Percentiles rank a stretch among this genome's conserved stretches.
phyloP scores from a whole-genome alignment of 2,329 filamentous ascomycete genomes.

The Botryotinia globosa region DNA sequence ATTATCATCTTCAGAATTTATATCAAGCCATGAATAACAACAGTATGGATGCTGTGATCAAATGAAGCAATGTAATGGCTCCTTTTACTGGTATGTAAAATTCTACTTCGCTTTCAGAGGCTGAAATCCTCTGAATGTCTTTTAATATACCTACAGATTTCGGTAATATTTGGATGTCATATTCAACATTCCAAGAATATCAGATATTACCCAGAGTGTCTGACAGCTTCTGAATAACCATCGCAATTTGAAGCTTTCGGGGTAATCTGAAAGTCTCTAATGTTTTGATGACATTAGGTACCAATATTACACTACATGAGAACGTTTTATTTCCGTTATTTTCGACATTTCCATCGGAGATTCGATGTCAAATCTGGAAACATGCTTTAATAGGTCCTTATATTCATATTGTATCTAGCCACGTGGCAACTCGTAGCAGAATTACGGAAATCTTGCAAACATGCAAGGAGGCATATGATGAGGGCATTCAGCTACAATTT shows the following conservation, averaged over 20 bases:
- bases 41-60: neutral
- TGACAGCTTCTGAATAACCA: neutral
- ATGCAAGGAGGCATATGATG: neutral
- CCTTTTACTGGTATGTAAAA: too few relatives aligned
- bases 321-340: neutral
- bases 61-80: too few relatives aligned
- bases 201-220: neutral
- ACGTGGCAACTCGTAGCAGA: neutral
- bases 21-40: neutral
- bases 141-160: neutral
- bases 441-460: conserved; percentile 4
- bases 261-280: neutral
- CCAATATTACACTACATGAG: neutral
- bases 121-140: neutral
- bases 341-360: neutral
- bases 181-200: neutral
- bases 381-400: neutral
- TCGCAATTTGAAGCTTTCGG: neutral
- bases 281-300: neutral
- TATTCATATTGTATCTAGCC: neutral
- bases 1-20: neutral
- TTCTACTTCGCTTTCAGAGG: neutral
- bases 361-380: conserved; percentile 1
- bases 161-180: neutral
- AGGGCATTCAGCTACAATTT: neutral